These are phyloP conservation scores for Geotrichum candidum DNA, from an alignment of 1,139 yeast genomes.

Conservation along the genomic window DNA sequence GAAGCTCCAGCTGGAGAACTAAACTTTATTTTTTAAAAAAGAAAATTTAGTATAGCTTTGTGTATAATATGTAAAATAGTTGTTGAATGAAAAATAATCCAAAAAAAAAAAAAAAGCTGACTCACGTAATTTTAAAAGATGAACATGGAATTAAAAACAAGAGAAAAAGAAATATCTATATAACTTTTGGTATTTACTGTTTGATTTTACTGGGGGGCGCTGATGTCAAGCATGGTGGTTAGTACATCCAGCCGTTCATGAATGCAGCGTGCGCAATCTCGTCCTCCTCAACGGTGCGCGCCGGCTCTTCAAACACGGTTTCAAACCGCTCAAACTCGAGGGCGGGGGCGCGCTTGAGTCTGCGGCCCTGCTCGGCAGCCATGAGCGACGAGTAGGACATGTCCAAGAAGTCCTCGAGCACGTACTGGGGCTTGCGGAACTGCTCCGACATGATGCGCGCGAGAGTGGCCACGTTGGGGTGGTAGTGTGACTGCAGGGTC, in stretches of 20 bases:
- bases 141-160: neutral
- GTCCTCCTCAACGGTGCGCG: conserved; percentile 6
- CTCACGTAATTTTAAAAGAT: neutral
- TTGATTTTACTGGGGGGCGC: neutral
- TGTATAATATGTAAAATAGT: neutral
- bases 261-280: conserved; percentile 5
- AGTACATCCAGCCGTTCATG: conserved; percentile 17
- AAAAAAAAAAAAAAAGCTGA: neutral
- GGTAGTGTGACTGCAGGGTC: conserved; percentile 78
- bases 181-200: neutral
- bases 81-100: neutral
- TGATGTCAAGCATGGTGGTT: neutral
- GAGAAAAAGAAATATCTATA: neutral
- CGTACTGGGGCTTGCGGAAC: conserved; percentile 77
- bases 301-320: conserved; percentile 32
- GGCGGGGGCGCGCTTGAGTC: conserved; percentile 64
- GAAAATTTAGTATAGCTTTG: neutral
- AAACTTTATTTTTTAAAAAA: neutral
- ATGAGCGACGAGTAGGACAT: conserved; percentile 76
- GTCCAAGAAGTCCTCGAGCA: conserved; percentile 89
- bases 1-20: conserved; percentile 32
- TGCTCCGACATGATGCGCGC: conserved; percentile 88
- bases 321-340: conserved; percentile 67
- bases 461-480: conserved; percentile 89
- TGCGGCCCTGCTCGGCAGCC: conserved; percentile 68